Evolutionary conservation across 192 early-diverging fungal genomes (phyloP).

Genomic region (Podila minutissima): DNA sequence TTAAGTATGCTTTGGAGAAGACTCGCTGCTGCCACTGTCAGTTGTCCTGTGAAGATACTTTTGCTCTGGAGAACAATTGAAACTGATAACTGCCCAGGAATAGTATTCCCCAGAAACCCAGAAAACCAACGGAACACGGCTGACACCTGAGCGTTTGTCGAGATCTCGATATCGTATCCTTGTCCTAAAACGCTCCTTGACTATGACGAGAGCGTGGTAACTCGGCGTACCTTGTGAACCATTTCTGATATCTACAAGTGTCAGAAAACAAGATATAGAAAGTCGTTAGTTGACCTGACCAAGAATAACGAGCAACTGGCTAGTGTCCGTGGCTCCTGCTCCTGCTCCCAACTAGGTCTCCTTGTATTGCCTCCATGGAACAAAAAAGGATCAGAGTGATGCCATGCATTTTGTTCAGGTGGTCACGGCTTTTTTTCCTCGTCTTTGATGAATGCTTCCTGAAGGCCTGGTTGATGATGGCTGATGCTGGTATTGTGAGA

Average conservation of each 20-base stretch:
- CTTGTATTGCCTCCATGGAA: not conserved
- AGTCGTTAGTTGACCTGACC: not conserved
- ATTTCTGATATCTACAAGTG: slow-evolving; percentile 50
- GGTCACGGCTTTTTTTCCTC: not conserved
- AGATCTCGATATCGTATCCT: not conserved
- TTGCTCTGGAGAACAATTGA: no score
- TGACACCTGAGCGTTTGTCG: no score
- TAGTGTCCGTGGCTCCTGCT: not conserved
- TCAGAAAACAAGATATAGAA: not conserved
- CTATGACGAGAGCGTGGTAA: not conserved
- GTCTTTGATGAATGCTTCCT: not conserved
- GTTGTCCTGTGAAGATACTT: no score
- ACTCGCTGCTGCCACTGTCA: no score
- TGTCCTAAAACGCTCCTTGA: not conserved
- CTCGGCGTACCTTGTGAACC: slow-evolving; percentile 52
- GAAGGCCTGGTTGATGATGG: not conserved
- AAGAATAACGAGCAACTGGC: not conserved
- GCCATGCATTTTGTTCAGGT: not conserved
- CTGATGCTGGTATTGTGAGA: no score
- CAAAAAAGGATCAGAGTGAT: not conserved
- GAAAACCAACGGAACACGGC: no score
- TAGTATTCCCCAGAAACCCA: no score
- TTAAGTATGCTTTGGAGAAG: no score
- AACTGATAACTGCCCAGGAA: no score
- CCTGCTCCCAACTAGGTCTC: not conserved